Percentiles rank a stretch among this genome's conserved stretches.
Conservation (phyloP, 2,329 filamentous ascomycete species). For the Stromatinia cepivora region DNA sequence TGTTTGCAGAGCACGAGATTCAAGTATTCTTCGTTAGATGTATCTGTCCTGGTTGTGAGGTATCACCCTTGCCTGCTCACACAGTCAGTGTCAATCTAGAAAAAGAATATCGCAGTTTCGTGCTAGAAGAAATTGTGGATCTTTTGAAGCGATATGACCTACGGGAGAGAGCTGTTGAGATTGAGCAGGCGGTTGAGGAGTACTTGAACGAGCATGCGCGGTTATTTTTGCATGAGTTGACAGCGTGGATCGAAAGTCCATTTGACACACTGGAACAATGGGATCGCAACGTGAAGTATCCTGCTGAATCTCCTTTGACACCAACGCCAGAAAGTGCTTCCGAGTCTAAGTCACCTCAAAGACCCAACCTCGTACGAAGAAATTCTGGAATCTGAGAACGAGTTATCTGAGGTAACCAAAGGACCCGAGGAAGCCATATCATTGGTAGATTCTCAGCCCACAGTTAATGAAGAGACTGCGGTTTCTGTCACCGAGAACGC, state of each 20-base stretch:
- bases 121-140: neutral
- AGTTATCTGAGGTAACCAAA: no score
- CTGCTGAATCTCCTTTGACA: neutral
- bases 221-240: neutral
- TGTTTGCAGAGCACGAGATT: neutral
- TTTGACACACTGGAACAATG: neutral
- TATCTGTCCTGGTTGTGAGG: no score
- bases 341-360: no score
- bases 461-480: no score
- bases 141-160: neutral
- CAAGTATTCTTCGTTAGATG: neutral
- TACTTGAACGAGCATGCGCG: neutral
- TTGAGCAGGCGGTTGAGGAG: neutral
- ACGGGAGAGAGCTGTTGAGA: neutral
- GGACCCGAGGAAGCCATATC: no score
- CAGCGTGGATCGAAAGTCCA: neutral
- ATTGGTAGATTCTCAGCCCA: no score
- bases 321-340: neutral
- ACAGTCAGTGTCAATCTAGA: neutral
- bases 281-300: neutral
- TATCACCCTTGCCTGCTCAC: neutral
- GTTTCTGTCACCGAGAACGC: no score
- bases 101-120: neutral
- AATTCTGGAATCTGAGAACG: neutral
- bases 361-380: neutral